Conservation (phyloP, 805 yeast genomes). For the Nematodospora valgi region DNA sequence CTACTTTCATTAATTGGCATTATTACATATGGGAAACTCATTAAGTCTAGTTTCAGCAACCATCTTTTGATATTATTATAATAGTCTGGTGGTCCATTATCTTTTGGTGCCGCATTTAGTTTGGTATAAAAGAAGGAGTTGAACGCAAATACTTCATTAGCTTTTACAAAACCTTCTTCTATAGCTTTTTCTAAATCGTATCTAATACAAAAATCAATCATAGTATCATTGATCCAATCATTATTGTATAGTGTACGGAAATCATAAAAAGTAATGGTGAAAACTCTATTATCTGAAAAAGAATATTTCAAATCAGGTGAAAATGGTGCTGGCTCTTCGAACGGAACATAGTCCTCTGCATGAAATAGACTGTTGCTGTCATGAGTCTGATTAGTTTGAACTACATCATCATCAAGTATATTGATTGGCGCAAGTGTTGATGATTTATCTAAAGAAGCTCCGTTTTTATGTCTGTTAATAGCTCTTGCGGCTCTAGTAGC, state of each 20-base stretch:
- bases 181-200: slow-evolving; percentile 46
- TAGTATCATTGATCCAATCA: slow-evolving; percentile 86
- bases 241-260: slow-evolving; percentile 74
- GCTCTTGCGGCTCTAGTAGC: too few relatives aligned
- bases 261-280: slow-evolving; percentile 65
- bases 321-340: slow-evolving; percentile 38
- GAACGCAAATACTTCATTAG: slow-evolving; percentile 42
- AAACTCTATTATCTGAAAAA: slow-evolving; percentile 51
- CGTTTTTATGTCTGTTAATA: too few relatives aligned
- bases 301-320: slow-evolving; percentile 45
- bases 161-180: slow-evolving; percentile 15
- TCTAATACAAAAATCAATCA: slow-evolving; percentile 80
- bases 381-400: not conserved
- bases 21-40: slow-evolving; percentile 56
- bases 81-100: slow-evolving; percentile 23
- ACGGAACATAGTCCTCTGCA: slow-evolving; percentile 7
- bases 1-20: slow-evolving; percentile 77
- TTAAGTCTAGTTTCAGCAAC: slow-evolving; percentile 64
- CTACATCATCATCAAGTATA: not conserved
- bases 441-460: too few relatives aligned
- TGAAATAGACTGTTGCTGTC: slow-evolving; percentile 3
- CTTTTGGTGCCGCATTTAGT: slow-evolving; percentile 24
- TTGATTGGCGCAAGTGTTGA: too few relatives aligned
- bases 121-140: slow-evolving; percentile 83
- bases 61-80: slow-evolving; percentile 71